Base-by-base conservation (phyloP, 2,329 filamentous ascomycete species). In the Scytalidium lignicola region DNA sequence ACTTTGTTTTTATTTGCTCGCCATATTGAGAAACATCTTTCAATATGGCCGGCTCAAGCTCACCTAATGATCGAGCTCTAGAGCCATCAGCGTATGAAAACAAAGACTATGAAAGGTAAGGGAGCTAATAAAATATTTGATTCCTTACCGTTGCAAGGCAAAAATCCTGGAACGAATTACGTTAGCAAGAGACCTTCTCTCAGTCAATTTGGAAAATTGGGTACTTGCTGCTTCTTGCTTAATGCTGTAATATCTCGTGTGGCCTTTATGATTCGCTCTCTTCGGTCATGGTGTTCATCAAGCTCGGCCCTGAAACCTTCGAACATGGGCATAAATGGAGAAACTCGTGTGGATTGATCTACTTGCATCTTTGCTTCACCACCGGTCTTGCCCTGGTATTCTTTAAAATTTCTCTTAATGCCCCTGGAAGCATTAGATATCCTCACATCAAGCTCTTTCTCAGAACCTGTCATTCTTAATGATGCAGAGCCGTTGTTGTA, bases 221-320 rank as follows among this genome's bases (percentile, higher is more conserved):
- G 19, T 26, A 57, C 76, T 71, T 69, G 95, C 90, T 97, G 95
- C 73, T 97, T 99, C 76, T 99, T 99, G 70, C 90, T 96, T 47
- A 90, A 75, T 0, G 90, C 90, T 6, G 93, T 99, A 51, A 99
- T 88, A 67, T 99, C 93, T 54, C 92, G 78, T 8, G 89, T 95
- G 2, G 85, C 86, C 73, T 97, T 99, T 63, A 95, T 88, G 58
- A 96, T 83, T 47, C 86, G 82, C 71, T 96, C 91, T 49, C 90
- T 80, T 15, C 93, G 85, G 69, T 97, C 93, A 67, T 99, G 89
- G 65, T 97, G 92, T 69, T 93, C 83, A 63, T 99, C 93, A 22
- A 99, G 76, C 69, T 96, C 91, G 61, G 86, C 78, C 46, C 91
- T 85, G 66, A 97, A 96, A 7, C 67, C 72, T 67, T 89, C 86